Base-by-base conservation (phyloP, 2,329 filamentous ascomycete species). In the Ceratocystis harringtonii region DNA sequence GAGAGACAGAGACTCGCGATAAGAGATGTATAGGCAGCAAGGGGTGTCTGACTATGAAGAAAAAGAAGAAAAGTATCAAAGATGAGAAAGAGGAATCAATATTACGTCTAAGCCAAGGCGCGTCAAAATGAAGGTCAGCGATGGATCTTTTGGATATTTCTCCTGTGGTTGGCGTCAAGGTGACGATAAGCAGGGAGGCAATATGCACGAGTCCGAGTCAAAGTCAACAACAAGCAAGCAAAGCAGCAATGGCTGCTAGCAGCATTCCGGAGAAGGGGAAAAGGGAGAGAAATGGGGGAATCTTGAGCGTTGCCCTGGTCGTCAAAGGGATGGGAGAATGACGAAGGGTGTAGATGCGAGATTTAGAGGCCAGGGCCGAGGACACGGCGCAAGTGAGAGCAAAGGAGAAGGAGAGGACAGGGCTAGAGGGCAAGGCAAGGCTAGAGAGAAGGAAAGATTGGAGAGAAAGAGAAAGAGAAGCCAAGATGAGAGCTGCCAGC, bases 231-330 rank as follows among this genome's bases (percentile, higher is more conserved):
- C 45, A 61, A 44, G 17, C 17, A 52, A 25, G n/a, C 48, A 52
- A 22, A 25, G 6, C n/a, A 19, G n/a, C 48, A 52, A 22, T 52
- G 48, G 19, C 48, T 52, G 45, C 63, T 41, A 63, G 60, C 43
- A 30, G 60, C 44, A 55, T 61, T 61, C 60, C 60, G 19, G 7
- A 44, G 15, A 60, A 60, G 17, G 60, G 60, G 36, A 61, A 63
- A 57, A 57, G 30, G 52, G 32, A 32, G 62, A 48, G 8, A 41
- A n/a, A 30, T 6, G 52, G 52, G 22, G n/a, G 30, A 32, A 28
- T 45, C 22, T 22, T 57, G 44, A 28, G 43, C 19, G 12, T 25
- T 32, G 19, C n/a, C 32, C 10, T 57, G 15, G 52, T 57, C 52
- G 58, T 12, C 7, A 30, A 62, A 32, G 19, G 60, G 45, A 64